Conservation (phyloP, 1,284 basidiomycete genomes). For the Xerocomus nothofagi region DNA sequence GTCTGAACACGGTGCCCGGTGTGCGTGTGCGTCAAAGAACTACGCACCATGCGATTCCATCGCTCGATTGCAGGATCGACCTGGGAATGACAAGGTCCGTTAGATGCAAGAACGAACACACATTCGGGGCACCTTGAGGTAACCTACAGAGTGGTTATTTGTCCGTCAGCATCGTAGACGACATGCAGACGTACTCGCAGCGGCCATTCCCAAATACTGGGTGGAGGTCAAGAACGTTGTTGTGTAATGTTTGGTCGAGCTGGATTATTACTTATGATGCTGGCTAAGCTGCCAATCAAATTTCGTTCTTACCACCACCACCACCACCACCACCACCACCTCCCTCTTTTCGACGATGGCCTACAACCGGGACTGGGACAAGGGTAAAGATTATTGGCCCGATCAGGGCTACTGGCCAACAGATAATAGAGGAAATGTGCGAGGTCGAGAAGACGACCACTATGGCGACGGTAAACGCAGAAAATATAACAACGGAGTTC, state of each 20-base stretch:
- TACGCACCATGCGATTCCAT: constrained; percentile 72
- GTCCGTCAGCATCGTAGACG: constrained; percentile 12
- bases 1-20: neutral
- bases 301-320: constrained; percentile 19
- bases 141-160: constrained; percentile 20
- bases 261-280: too few relatives aligned
- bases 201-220: constrained; percentile 28
- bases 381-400: constrained; percentile 63
- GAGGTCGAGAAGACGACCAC: constrained; percentile 67
- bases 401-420: constrained; percentile 45
- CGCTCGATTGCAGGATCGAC: constrained; percentile 78
- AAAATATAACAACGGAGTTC: constrained; percentile 72
- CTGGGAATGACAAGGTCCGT: constrained; percentile 39
- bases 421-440: constrained; percentile 38
- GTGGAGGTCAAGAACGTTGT: constrained; percentile 28
- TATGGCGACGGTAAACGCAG: constrained; percentile 70
- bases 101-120: neutral
- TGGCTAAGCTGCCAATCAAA: constrained; percentile 3
- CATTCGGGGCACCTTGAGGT: constrained; percentile 25
- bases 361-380: constrained; percentile 80
- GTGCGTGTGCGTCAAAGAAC: constrained; percentile 2
- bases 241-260: constrained; percentile 36
- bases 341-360: constrained; percentile 48
- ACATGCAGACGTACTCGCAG: constrained; percentile 31
- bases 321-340: constrained; percentile 20